A percentile compares a stretch with the other conserved stretches of the same genome.
Evolutionary conservation across 768 basidiomycete species (phyloP).

Genomic region (Leucocoprinus leucothites): DNA sequence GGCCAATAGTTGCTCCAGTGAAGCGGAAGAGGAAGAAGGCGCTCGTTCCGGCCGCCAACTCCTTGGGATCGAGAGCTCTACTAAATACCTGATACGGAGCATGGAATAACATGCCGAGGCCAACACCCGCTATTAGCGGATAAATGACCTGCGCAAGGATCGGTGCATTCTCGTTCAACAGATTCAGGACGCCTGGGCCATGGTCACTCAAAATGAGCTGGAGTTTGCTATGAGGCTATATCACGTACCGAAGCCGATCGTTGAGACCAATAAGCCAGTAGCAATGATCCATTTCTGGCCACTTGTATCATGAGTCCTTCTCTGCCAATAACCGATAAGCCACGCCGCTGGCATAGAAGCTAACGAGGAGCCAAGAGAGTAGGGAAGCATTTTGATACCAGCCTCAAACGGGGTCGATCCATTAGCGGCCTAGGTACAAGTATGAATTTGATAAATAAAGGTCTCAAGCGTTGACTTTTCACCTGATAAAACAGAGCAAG

Average conservation of each 20-base stretch:
- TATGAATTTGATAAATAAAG: slow-evolving; percentile 12
- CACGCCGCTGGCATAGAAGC: slow-evolving; percentile 87
- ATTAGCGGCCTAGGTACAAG: slow-evolving; percentile 54
- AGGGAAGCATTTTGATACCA: slow-evolving; percentile 74
- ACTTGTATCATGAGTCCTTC: slow-evolving; percentile 48
- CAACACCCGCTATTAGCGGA: slow-evolving; percentile 71
- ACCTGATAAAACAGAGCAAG: slow-evolving; percentile 84
- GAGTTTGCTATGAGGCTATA: slow-evolving; percentile 14
- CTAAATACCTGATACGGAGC: slow-evolving; percentile 82
- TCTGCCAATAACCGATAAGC: slow-evolving; percentile 71
- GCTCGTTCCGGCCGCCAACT: slow-evolving; percentile 77
- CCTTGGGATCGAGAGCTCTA: slow-evolving; percentile 56
- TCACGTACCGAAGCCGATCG: slow-evolving; percentile 70
- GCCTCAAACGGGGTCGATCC: slow-evolving; percentile 69
- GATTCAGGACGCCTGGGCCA: slow-evolving; percentile 58
- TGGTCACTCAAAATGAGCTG: slow-evolving; percentile 16
- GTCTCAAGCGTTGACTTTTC: slow-evolving; percentile 12
- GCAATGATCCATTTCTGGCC: slow-evolving; percentile 68
- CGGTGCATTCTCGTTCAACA: slow-evolving; percentile 53
- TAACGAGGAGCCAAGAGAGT: slow-evolving; percentile 81
- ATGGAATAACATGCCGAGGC: slow-evolving; percentile 82
- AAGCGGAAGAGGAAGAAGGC: slow-evolving; percentile 88
- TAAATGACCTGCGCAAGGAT: slow-evolving; percentile 46
- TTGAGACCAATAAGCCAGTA: slow-evolving; percentile 58
- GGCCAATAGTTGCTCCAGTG: slow-evolving; percentile 78